Base-by-base conservation (phyloP, 2,329 filamentous ascomycete species). In the Nemania sp. region DNA sequence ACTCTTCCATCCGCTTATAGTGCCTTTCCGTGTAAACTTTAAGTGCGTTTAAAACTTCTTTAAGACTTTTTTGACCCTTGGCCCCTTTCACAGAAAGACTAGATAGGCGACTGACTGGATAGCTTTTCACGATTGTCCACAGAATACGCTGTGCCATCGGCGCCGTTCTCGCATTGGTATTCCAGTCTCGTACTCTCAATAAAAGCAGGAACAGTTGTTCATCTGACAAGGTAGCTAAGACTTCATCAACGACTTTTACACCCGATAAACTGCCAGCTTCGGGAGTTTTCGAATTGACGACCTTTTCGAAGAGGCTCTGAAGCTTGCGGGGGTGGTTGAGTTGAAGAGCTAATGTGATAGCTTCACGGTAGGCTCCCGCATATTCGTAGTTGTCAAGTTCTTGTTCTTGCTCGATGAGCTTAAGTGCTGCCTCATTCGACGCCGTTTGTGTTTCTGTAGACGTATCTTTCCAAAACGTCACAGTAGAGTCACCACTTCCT, bases 401-500 rank as follows among this genome's bases (percentile, higher is more conserved):
- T 77, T 99, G 96, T 76, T 98, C 95, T 79, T 98, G 93, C 81
- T 99, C 95, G 54, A 97, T 91, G 62, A 95, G 88, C 77, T 91
- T 89, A 5, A 92, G 89, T 41, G 92, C 91, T 3, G 92, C 92
- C 47, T 89, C 88, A 1, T 91, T 91, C 0, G 92, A 89, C 2
- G 91, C 90, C 18, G 89, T 88, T 69, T 93, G 90, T 0, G 95
- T 97, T 66, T 92, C 86, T 3, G 89, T 88, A 0, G 94, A 97
- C 1, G 94, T 98, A 77, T 99, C 96, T 75, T 90, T 90, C 96
- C 96, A 99, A 82, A 98, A 97, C 0, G 93, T 97, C 43, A 99
- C 89, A 0, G 93, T 94, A 38, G 94, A 94, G 80, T 99, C 96
- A 60, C 92, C 95, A 66, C 93, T 94, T 41, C 94, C 96, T 6